Conservation (phyloP, 208 protist genomes). For the Wallacemonas collosoma region DNA sequence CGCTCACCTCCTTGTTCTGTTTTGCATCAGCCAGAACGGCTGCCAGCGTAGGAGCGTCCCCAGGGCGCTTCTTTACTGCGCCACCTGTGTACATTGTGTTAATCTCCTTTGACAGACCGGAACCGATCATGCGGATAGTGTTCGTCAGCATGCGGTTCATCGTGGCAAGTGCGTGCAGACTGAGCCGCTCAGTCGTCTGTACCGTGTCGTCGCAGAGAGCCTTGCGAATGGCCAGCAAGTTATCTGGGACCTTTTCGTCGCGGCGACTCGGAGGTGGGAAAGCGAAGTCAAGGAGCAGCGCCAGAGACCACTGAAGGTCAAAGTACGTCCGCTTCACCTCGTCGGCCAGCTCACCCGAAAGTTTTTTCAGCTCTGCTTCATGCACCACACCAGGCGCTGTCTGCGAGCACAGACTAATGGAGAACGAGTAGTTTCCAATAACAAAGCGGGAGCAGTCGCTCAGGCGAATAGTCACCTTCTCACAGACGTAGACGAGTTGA, state of each 20-base stretch:
- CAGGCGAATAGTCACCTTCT: slow-evolving; percentile 31
- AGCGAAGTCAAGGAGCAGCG: slow-evolving; percentile 61
- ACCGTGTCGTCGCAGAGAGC: slow-evolving; percentile 35
- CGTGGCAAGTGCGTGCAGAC: slow-evolving; percentile 18
- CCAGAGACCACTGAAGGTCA: slow-evolving; percentile 71
- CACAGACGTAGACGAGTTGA: slow-evolving; percentile 32
- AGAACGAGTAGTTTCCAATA: slow-evolving; percentile 46
- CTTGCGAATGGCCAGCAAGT: slow-evolving; percentile 21
- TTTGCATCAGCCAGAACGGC: slow-evolving; percentile 8
- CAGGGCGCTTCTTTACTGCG: slow-evolving; percentile 3
- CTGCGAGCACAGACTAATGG: slow-evolving; percentile 35
- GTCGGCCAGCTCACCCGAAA: slow-evolving; percentile 29
- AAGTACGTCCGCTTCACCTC: slow-evolving; percentile 51
- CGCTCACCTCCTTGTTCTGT: slow-evolving; percentile 14
- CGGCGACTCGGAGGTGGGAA: slow-evolving; percentile 34
- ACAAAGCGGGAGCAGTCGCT: slow-evolving; percentile 44
- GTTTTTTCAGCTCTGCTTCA: background rate
- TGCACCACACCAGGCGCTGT: slow-evolving; percentile 16
- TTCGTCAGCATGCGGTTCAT: slow-evolving; percentile 43
- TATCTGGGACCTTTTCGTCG: slow-evolving; percentile 23
- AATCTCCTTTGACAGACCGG: slow-evolving; percentile 32
- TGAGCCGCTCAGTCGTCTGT: slow-evolving; percentile 25
- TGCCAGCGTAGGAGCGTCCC: background rate
- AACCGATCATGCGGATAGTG: slow-evolving; percentile 44
- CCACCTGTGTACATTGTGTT: slow-evolving; percentile 23